These are phyloP conservation scores for Melanomma pulvis-pyrius DNA, from an alignment of 495 filamentous ascomycete genomes.

Conservation along the genomic window DNA sequence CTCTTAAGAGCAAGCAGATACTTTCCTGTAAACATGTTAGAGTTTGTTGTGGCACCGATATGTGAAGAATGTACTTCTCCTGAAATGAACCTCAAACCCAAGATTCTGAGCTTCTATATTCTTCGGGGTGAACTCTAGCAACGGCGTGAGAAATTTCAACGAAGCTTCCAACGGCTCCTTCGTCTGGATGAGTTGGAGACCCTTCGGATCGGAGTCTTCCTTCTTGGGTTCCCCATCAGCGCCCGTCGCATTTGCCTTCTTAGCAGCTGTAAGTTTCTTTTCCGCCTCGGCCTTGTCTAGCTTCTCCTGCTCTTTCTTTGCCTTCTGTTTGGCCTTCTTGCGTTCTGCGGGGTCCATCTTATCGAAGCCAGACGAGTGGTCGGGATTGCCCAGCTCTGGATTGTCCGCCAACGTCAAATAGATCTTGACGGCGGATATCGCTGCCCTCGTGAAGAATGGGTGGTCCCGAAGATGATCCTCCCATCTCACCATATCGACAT, in stretches of 20 bases:
- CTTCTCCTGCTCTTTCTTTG: conserved; percentile 86
- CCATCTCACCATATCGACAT: conserved; percentile 95
- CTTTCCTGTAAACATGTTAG: conserved; percentile 64
- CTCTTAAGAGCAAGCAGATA: conserved; percentile 83
- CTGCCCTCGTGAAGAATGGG: conserved; percentile 88
- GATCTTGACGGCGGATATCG: conserved; percentile 75
- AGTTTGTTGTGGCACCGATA: background rate
- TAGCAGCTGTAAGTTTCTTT: conserved; percentile 75
- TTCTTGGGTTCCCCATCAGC: conserved; percentile 63
- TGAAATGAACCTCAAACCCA: conserved; percentile 86
- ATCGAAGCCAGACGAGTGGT: conserved; percentile 53
- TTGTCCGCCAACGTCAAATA: conserved; percentile 82
- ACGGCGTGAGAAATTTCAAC: conserved; percentile 78
- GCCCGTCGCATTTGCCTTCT: conserved; percentile 50
- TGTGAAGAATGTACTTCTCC: conserved; percentile 65
- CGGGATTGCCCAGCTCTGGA: conserved; percentile 63
- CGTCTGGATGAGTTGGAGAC: conserved; percentile 74
- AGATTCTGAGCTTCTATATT: conserved; percentile 79
- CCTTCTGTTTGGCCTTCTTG: conserved; percentile 95
- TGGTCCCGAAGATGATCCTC: conserved; percentile 88
- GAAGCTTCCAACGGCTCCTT: conserved; percentile 81
- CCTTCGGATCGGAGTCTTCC: conserved; percentile 86
- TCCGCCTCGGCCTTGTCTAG: conserved; percentile 78
- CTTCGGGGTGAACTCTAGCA: conserved; percentile 81
- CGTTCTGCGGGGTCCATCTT: conserved; percentile 68